Evolutionary conservation across 2,329 filamentous ascomycete genomes (phyloP), one percentile per base, ranked within the genome.

Genomic region (Monosporascus sp.): DNA sequence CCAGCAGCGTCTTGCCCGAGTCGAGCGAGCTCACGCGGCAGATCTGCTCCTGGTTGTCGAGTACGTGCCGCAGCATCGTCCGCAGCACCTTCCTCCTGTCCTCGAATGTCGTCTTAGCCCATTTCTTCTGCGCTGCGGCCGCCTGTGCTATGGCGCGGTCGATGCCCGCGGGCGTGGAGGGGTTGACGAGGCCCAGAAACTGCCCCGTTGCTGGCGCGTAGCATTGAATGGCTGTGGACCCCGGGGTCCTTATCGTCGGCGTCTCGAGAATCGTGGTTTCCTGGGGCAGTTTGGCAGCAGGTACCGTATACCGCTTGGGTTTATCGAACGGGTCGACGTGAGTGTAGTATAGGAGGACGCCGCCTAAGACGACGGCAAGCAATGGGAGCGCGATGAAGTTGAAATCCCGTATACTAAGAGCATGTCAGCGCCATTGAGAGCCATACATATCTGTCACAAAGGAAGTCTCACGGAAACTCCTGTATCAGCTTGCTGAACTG

Each of bases 1-100:
- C 94, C 39, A 97, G 85, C 76, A 93, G 89, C 2, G 95, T 97
- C 79, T 99, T 99, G 58, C 94, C 94, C 42, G 90, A 95, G 72
- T 99, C 94, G 37, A 96, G 79, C 65, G 90, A 95, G 48, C 92
- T 93, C 31, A 90, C 83, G 17, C 83, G 81, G 63, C 90, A 92
- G 62, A 99, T 95, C 25, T 86, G 80, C 59, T 93, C 88, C 68
- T 97, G 91, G 67, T 97, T 88, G 59, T 95, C 88, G 54, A 99
- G 80, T 9, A 99, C 80, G 62, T 92, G 86, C 70, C 85, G 86
- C 61, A 96, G 76, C 65, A 99, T 77, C 6, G 90, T 90, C 55
- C 85, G 84, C 57, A 99, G 78, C 46, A 99, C 90, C 62, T 82
- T 85, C 59, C 86, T 81, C 55, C 94, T 81, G 68, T 96, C 80